Base-by-base conservation (phyloP, 192 early-diverging fungal genomes). In the Coemansia sp. region DNA sequence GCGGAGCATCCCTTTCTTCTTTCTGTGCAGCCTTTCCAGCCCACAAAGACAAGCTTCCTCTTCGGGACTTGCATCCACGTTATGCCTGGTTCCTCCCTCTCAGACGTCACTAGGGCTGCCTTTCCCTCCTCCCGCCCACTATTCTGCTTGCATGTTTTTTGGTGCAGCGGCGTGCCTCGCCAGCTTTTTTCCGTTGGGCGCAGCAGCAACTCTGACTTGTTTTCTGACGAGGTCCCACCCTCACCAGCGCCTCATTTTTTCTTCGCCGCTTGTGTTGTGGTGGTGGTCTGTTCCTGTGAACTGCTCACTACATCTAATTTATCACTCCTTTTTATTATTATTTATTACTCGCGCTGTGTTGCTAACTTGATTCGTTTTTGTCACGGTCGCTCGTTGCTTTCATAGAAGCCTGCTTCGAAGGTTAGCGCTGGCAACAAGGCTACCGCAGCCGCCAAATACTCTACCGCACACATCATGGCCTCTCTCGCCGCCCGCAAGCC, bases 401-500 rank as follows among this genome's bases (percentile, higher is more conserved):
- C 43, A 31, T 77, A 77, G 75, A 77, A 66, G 57, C 40, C 66
- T 20, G 38, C 60, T 3, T 44, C 42, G 18, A 76, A 76, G 66
- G 49, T 47, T 52, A 67, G 65, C 41, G 47, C 65, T 34, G 34
- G 65, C 64, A 24, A 15, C 44, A 66, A 43, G 41, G 54, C 51
- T 10, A 31, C 63, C 51, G 27, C 68, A 38, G 68, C 36, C 55
- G 15, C 41, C 46, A 71, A 66, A 42, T 66, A 49, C 44, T 34
- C 69, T n/a, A 71, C 61, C 11, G 29, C 61, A 20, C 61, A 41
- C 38, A 41, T 63, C 1, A 82, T 82, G 80, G 69, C 79, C 29
- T 36, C 75, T 0, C 61, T 68, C 15, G 66, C 66, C 7, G 47
- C 72, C 11, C 80, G 62, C 61, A 77, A 82, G 57, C 66, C 80